These are phyloP conservation scores for Cryphonectria parasitica DNA, from an alignment of 2,329 filamentous ascomycete species.

Conservation along the genomic window DNA sequence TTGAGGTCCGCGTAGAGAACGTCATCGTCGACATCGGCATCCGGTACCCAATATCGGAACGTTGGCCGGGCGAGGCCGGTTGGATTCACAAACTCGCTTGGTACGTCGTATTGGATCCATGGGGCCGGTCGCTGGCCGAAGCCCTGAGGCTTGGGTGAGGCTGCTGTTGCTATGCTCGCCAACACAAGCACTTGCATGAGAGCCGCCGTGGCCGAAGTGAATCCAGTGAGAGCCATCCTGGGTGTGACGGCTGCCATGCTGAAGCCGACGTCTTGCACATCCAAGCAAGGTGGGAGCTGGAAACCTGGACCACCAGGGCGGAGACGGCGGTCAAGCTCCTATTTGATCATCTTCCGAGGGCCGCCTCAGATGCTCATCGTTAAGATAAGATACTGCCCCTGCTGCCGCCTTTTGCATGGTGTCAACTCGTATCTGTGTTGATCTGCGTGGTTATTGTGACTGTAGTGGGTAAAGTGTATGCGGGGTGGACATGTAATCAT, in stretches of 20 bases:
- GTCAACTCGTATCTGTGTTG: neutral
- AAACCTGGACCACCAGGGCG: neutral
- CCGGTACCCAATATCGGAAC: constrained; percentile 22
- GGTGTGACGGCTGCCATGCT: neutral
- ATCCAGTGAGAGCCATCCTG: neutral
- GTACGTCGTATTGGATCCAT: constrained; percentile 17
- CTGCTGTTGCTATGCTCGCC: neutral
- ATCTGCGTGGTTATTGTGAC: neutral
- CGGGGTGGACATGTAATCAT: constrained; percentile 15
- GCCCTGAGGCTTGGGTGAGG: constrained; percentile 9
- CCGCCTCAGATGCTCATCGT: neutral
- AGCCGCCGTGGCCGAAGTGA: no score
- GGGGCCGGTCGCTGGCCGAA: constrained; percentile 19
- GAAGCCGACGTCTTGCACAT: neutral
- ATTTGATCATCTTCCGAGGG: neutral
- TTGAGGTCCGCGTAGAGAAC: constrained; percentile 22
- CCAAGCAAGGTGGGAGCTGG: neutral
- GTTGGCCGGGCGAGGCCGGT: constrained; percentile 19
- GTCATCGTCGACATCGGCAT: constrained; percentile 21
- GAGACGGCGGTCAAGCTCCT: neutral
- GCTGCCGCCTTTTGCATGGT: neutral
- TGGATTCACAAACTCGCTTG: constrained; percentile 13
- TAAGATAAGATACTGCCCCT: neutral
- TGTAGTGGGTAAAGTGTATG: constrained; percentile 4
- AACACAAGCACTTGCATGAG: neutral